Conservation (phyloP, 2,329 filamentous ascomycete genomes). For the Colletotrichum musae region DNA sequence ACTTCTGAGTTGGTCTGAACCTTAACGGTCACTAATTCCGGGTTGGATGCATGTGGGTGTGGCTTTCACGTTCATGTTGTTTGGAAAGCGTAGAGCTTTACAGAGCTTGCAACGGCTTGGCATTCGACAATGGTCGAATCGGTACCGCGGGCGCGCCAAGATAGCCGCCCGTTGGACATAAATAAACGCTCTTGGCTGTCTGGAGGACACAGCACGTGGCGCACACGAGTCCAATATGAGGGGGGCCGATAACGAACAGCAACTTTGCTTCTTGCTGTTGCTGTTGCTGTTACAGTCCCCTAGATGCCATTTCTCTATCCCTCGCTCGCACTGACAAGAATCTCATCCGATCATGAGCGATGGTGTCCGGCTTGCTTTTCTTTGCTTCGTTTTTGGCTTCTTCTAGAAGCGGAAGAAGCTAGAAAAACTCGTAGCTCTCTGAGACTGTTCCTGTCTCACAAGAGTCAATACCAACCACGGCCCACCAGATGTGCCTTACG, state of each 20-base stretch:
- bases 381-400: neutral
- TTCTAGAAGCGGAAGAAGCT: neutral
- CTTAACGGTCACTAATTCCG: constrained; percentile 5
- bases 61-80: constrained; percentile 9
- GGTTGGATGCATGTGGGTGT: neutral
- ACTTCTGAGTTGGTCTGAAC: constrained; percentile 13
- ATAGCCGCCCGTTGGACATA: constrained; percentile 13
- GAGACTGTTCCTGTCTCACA: constrained; percentile 25
- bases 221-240: neutral
- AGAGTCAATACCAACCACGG: neutral
- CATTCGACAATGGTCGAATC: neutral
- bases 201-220: constrained; percentile 10
- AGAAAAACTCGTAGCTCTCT: neutral
- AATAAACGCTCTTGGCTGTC: constrained; percentile 2
- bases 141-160: constrained; percentile 24
- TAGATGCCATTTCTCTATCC: neutral
- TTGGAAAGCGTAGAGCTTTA: neutral
- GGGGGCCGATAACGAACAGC: neutral
- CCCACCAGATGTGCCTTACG: too few species aligned
- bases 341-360: constrained; percentile 3
- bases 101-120: constrained; percentile 13
- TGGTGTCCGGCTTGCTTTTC: neutral
- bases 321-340: neutral
- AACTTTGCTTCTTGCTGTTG: neutral
- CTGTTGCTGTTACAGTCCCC: constrained; percentile 14